Base-by-base conservation (phyloP, 257 asterid genomes). In the Solanum pimpinellifolium region DNA sequence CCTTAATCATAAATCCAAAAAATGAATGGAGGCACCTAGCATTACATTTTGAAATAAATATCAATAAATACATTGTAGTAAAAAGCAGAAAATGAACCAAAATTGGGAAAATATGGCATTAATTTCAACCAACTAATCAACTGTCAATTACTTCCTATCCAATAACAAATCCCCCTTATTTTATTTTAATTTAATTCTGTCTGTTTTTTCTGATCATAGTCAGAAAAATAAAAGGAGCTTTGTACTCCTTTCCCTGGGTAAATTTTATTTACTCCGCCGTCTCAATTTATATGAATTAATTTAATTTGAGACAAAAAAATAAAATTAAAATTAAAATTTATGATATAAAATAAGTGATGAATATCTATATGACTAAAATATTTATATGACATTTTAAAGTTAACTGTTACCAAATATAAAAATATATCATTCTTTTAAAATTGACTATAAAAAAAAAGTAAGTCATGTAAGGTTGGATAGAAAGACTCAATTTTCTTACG, bases 1-100 rank as follows among this genome's bases (percentile, higher is more conserved):
- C 42, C 37, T 72, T 86, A 46, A 84, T 84, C 87, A 84, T 84
- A 68, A 84, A 84, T 84, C 62, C 81, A 27, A 21, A 84, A 46
- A 65, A 39, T 6, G 44, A 84, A 42, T 27, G 59, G 80, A 65
- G 80, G 81, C 81, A 66, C 87, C 80, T 84, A 84, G 52, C 46
- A 84, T 66, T 84, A 84, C 66, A 66, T 42, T 62, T 65, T 42
- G 66, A 44, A 84, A 84, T 41, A 66, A 84, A 27, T n/a, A 84
- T 65, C n/a, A 68, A 42, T 84, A 62, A 86, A 33, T 75, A 75
- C 44, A n/a, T 37, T 25, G 76, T 75, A 37, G 85, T 74, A 86
- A 56, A 72, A 86, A 75, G 65, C 88, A 47, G 85, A 73, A 35
- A 73, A 37, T 86, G 16, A 56, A 11, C 39, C 31, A 84, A 16